A percentile compares a stretch with the other conserved stretches of the same genome.
These are phyloP conservation scores for Blakeslea trispora DNA, from an alignment of 371 early-diverging fungal species.

Conservation along the genomic window DNA sequence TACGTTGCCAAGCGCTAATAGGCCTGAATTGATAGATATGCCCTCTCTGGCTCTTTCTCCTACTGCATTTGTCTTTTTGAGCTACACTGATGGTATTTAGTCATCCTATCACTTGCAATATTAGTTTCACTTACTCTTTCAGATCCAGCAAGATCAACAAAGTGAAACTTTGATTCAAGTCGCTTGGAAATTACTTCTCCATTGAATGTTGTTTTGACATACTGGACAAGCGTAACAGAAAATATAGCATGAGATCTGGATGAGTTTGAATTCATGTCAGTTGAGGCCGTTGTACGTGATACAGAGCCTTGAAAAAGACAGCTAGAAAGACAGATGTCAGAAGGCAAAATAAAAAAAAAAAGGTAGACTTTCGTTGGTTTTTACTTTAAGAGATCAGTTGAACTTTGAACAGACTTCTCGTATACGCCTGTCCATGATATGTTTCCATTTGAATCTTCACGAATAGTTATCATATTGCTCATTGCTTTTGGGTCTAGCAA, in stretches of 20 bases:
- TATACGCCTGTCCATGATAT: conserved; percentile 88
- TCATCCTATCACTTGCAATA: no score
- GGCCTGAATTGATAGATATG: conserved; percentile 96
- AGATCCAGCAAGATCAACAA: conserved; percentile 97
- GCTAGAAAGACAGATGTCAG: conserved; percentile 14
- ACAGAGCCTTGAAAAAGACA: conserved; percentile 74
- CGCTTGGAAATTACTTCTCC: conserved; percentile 11
- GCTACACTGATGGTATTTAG: conserved; percentile 24
- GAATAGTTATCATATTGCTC: conserved; percentile 51
- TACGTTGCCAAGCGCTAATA: conserved; percentile 97
- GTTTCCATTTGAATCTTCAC: conserved; percentile 91
- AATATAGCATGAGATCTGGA: conserved; percentile 99
- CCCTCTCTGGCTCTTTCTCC: conserved; percentile 96
- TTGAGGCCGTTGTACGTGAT: conserved; percentile 91
- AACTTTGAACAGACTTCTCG: conserved; percentile 73
- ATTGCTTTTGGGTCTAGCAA: conserved; percentile 47
- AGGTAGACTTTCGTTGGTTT: no score
- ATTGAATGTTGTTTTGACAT: conserved; percentile 3
- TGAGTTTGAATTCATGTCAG: conserved; percentile 92
- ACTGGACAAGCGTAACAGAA: conserved; percentile 57
- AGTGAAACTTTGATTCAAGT: conserved; percentile 79
- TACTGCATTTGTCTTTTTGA: conserved; percentile 93
- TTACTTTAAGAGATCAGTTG: conserved; percentile 76
- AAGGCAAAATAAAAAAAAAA: no score
- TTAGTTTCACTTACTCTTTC: conserved; percentile 70